phyloP scores from a whole-genome alignment of 106 monocot species.

The Platanthera zijinensis region DNA sequence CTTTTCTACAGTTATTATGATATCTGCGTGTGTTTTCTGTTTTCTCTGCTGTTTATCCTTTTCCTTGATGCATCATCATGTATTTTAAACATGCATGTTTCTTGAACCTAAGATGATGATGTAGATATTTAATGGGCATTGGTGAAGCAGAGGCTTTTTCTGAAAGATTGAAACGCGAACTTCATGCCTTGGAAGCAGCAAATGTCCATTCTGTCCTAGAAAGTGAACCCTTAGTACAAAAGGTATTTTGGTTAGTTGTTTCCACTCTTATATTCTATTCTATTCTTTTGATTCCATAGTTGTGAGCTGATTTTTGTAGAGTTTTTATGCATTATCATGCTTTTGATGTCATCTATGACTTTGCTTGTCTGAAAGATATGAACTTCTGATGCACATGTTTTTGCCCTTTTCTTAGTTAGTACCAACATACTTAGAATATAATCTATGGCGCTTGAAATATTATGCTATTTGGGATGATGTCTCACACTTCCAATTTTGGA shows the following conservation, averaged over 20 bases:
- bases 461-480: neutral
- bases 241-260: conserved; percentile 38
- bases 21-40: neutral
- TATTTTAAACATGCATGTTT: neutral
- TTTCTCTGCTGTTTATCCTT: neutral
- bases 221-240: conserved; percentile 83
- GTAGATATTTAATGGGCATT: conserved; percentile 96
- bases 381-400: neutral
- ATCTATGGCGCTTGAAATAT: neutral
- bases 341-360: neutral
- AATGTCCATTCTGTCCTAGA: conserved; percentile 91
- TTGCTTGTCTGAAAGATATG: neutral
- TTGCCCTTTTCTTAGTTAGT: neutral
- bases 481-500: neutral
- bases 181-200: conserved; percentile 93
- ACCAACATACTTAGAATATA: neutral
- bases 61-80: neutral
- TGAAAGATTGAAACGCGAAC: conserved; percentile 86
- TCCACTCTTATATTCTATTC: neutral
- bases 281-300: neutral
- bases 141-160: conserved; percentile 99
- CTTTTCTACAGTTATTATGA: neutral
- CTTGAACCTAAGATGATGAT: conserved; percentile 6
- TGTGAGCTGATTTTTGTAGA: neutral
- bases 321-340: neutral